Conservation (phyloP, 306 rosid genomes). For the Cucurbita ficifolia region DNA sequence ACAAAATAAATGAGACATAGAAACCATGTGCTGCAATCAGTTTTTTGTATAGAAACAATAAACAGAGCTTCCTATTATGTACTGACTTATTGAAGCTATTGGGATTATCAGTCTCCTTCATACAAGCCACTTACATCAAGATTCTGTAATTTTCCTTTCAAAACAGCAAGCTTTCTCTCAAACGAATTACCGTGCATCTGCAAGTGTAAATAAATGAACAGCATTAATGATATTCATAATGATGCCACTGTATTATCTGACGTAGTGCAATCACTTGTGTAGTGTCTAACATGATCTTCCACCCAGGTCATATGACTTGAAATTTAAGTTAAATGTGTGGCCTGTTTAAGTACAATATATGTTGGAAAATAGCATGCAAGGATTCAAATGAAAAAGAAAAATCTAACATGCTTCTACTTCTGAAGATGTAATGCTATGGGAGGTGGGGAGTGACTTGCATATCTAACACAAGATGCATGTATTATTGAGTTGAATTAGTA, state of each 20-base stretch:
- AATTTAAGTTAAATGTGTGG: not conserved
- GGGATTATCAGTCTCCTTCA: not conserved
- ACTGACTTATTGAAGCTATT: not conserved
- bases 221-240: not conserved
- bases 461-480: not conserved
- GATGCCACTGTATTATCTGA: not conserved
- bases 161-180: constrained; percentile 82
- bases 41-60: not conserved
- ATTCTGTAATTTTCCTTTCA: constrained; percentile 43
- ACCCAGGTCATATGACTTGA: not conserved
- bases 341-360: not conserved
- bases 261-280: not conserved
- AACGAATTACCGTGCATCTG: constrained; percentile 88
- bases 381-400: not conserved
- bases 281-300: not conserved
- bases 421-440: not conserved
- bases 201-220: constrained; percentile 9
- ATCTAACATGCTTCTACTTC: not conserved
- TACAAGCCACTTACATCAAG: constrained; percentile 41
- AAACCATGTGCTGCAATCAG: not conserved
- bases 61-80: not conserved
- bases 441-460: not conserved
- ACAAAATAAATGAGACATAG: constrained; percentile 4
- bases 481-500: not conserved
- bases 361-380: not conserved